Conservation (phyloP, 768 basidiomycete genomes). For the Phlebiopsis flavidoalba region DNA sequence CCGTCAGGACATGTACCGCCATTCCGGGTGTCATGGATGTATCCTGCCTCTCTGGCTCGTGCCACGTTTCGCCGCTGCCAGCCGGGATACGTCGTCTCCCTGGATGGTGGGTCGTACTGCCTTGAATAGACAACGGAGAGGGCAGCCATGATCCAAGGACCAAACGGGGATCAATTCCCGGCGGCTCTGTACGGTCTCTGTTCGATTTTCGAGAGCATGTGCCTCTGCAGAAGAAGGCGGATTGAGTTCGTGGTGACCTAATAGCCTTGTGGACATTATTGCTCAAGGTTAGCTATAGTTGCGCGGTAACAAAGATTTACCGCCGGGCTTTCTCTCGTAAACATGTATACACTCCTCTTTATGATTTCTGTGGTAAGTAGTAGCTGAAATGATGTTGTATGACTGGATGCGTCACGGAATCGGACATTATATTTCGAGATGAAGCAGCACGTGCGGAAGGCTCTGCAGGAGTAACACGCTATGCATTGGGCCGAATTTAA, state of each 20-base stretch:
- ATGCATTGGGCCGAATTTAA: no score
- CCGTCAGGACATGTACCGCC: constrained; percentile 44
- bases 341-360: no score
- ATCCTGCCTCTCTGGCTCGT: constrained; percentile 38
- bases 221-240: constrained; percentile 14
- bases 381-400: no score
- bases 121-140: constrained; percentile 1
- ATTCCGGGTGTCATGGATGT: constrained; percentile 46
- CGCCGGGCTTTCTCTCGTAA: neutral
- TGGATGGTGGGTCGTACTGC: constrained; percentile 16
- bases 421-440: no score
- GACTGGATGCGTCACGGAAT: no score
- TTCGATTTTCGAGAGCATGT: no score
- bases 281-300: neutral
- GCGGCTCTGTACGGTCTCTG: constrained; percentile 17
- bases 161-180: neutral
- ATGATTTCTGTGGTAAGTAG: no score
- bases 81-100: constrained; percentile 29
- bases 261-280: neutral
- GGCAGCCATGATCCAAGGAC: neutral
- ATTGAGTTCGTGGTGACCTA: neutral
- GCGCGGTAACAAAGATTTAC: neutral
- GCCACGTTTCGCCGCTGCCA: constrained; percentile 42
- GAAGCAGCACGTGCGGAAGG: neutral
- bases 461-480: neutral